phyloP scores from a whole-genome alignment of 179 eudicot species.

The Pouteria campechiana region DNA sequence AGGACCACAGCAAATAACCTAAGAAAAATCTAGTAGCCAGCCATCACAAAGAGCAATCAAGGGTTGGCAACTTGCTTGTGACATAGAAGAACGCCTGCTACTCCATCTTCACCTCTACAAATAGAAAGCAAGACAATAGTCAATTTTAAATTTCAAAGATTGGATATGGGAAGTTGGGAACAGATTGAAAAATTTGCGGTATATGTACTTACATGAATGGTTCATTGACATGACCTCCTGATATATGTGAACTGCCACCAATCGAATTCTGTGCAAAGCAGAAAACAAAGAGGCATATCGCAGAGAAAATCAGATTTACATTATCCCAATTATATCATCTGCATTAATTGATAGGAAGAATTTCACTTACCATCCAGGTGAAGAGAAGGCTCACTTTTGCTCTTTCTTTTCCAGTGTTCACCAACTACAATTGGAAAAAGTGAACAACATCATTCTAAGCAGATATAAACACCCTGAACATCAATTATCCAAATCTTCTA shows the following conservation, averaged over 20 bases:
- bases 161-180: too few relatives aligned
- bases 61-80: conserved; percentile 78
- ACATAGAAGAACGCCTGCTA: conserved; percentile 93
- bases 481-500: too few relatives aligned
- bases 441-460: conserved; percentile 2
- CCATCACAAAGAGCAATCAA: conserved; percentile 21
- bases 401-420: conserved; percentile 90
- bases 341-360: too few relatives aligned
- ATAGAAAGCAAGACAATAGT: conserved; percentile 10
- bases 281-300: background rate
- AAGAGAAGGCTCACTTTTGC: conserved; percentile 94
- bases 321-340: too few relatives aligned
- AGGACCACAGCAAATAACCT: too few relatives aligned
- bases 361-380: conserved; percentile 99
- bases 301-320: too few relatives aligned
- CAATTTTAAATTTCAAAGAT: too few relatives aligned
- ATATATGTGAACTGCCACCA: conserved; percentile 85
- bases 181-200: too few relatives aligned
- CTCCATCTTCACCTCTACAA: conserved; percentile 81
- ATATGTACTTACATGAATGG: conserved; percentile 94
- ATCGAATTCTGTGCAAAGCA: conserved; percentile 62
- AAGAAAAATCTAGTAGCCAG: conserved; percentile 21
- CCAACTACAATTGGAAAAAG: conserved; percentile 53
- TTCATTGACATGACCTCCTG: conserved; percentile 95
- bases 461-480: too few relatives aligned